These are phyloP conservation scores for Tylopilus sp. DNA, from an alignment of 1,284 basidiomycete species.

Conservation along the genomic window DNA sequence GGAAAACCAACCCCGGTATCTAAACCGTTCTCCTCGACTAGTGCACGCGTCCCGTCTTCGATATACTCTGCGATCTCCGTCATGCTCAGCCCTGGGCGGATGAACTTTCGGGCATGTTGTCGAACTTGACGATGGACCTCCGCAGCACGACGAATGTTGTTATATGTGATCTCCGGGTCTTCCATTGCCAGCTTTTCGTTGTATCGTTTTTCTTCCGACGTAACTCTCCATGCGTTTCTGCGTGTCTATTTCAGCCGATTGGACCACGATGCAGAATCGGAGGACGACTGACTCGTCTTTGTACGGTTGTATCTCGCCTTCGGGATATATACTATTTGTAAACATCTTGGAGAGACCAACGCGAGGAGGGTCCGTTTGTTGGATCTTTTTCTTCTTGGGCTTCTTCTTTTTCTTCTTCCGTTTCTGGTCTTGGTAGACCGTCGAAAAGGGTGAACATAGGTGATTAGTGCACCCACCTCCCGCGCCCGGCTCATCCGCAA, in stretches of 20 bases:
- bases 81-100: constrained; percentile 93
- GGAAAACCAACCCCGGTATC: constrained; percentile 92
- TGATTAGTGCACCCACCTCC: constrained; percentile 20
- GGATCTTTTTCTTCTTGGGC: constrained; percentile 75
- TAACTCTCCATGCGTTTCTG: constrained; percentile 84
- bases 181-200: constrained; percentile 74
- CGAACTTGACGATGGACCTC: constrained; percentile 98
- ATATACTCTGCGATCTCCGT: constrained; percentile 93
- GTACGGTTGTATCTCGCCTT: constrained; percentile 91
- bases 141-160: constrained; percentile 85
- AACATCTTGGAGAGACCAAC: constrained; percentile 90
- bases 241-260: constrained; percentile 2
- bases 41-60: constrained; percentile 84
- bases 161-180: constrained; percentile 81
- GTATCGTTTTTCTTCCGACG: constrained; percentile 88
- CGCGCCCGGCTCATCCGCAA: constrained; percentile 14
- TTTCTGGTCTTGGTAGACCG: constrained; percentile 53
- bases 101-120: constrained; percentile 73
- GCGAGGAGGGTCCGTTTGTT: constrained; percentile 93
- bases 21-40: constrained; percentile 89
- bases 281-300: constrained; percentile 70
- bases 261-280: neutral
- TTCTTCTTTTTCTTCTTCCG: constrained; percentile 97
- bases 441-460: neutral
- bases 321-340: constrained; percentile 81